These are phyloP conservation scores for Scutellaria barbata DNA, from an alignment of 257 asterid genomes.

Conservation along the genomic window DNA sequence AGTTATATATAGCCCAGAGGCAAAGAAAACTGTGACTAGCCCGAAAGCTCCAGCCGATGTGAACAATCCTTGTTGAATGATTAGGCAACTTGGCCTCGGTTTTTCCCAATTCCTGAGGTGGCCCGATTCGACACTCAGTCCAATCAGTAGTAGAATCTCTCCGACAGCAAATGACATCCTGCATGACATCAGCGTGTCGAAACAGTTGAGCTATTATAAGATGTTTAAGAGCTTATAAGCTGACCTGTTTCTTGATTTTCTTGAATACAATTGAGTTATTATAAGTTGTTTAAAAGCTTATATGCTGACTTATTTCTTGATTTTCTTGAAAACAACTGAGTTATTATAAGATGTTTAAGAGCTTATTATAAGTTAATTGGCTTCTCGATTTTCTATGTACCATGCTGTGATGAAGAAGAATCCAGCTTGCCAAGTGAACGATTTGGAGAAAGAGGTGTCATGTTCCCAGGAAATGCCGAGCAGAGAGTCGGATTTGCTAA, in stretches of 20 bases:
- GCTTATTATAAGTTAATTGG: background rate
- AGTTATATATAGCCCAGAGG: conserved; percentile 69
- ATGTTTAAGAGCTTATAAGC: background rate
- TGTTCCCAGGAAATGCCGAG: conserved; percentile 56
- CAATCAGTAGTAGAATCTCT: conserved; percentile 75
- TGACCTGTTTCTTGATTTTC: background rate
- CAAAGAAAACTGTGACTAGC: conserved; percentile 64
- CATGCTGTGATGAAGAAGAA: conserved; percentile 80
- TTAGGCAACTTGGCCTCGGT: conserved; percentile 58
- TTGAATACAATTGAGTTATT: too few relatives aligned
- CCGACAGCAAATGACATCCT: conserved; percentile 84
- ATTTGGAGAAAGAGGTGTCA: conserved; percentile 54
- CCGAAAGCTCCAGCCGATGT: conserved; percentile 82
- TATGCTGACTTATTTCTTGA: background rate
- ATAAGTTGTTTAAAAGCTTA: background rate
- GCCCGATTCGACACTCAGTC: conserved; percentile 84
- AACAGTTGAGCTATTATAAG: background rate
- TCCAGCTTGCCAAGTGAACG: conserved; percentile 72
- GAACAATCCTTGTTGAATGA: conserved; percentile 67
- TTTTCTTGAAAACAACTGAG: too few relatives aligned
- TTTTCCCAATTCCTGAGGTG: conserved; percentile 74
- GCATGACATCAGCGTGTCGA: background rate
- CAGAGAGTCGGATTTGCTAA: conserved; percentile 55
- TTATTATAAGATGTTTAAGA: background rate
- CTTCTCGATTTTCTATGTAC: conserved; percentile 37